Conservation (phyloP, 176 grass and related monocot species). For the Canna indica region DNA sequence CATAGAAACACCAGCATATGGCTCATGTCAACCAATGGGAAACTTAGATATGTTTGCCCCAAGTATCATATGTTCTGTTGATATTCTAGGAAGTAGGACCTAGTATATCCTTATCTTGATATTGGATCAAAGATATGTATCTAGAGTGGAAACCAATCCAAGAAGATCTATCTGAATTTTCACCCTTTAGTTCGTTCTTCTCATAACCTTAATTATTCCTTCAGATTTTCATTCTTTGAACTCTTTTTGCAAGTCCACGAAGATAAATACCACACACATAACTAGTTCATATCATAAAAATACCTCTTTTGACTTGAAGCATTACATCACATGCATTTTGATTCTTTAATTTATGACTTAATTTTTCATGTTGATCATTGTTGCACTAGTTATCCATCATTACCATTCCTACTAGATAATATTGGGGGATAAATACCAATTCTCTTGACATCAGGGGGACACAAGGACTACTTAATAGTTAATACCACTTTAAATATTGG, state of each 20-base stretch:
- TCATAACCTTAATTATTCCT: background rate
- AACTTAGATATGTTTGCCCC: background rate
- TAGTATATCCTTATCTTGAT: background rate
- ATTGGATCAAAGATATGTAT: too few relatives aligned
- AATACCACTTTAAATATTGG: too few relatives aligned
- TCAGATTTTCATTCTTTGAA: background rate
- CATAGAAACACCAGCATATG: background rate
- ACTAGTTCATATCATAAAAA: background rate
- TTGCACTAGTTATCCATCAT: background rate
- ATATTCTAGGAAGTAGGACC: too few relatives aligned
- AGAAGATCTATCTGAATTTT: background rate
- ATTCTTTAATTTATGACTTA: background rate
- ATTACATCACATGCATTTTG: too few relatives aligned
- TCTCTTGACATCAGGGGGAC: background rate
- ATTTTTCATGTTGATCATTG: background rate
- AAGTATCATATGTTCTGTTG: too few relatives aligned
- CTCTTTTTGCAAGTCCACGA: too few relatives aligned
- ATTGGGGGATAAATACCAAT: background rate
- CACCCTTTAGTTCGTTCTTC: background rate
- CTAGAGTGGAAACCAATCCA: too few relatives aligned
- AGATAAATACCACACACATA: too few relatives aligned
- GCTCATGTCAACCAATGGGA: background rate
- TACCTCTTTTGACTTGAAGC: background rate
- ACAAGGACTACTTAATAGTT: too few relatives aligned
- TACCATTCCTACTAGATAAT: background rate